Evolutionary conservation across 75 land plant genomes (phyloP).

Genomic region (Larix kaempferi): DNA sequence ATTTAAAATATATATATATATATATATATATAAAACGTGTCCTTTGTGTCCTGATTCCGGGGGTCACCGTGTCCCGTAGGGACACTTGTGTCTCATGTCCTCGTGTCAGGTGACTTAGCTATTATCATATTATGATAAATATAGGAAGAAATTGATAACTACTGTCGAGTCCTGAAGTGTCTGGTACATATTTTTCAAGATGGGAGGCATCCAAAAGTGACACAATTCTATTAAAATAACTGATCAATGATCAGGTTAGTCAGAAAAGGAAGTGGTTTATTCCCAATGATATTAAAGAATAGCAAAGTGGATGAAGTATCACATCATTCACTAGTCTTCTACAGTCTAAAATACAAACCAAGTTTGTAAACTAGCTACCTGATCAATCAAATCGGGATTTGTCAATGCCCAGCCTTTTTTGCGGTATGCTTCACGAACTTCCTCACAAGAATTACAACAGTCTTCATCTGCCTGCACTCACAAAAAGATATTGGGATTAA

Average conservation of each 20-base stretch:
- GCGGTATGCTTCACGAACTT: constrained; percentile 93
- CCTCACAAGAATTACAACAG: constrained; percentile 95
- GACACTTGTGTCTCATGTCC: too few species aligned
- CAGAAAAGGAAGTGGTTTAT: neutral
- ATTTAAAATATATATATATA: too few species aligned
- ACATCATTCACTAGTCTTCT: neutral
- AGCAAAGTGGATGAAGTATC: neutral
- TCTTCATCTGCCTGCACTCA: constrained; percentile 80
- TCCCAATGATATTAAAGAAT: neutral
- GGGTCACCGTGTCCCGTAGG: too few species aligned
- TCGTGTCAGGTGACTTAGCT: too few species aligned
- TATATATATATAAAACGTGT: too few species aligned
- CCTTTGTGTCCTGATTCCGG: too few species aligned
- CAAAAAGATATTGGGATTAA: neutral
- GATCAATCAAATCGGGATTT: constrained; percentile 91
- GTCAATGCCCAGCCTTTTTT: constrained; percentile 91
- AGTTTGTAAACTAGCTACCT: constrained; percentile 39
- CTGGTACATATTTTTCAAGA: neutral
- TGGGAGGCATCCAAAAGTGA: neutral
- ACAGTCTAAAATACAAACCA: neutral
- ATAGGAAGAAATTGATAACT: neutral
- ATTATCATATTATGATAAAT: neutral
- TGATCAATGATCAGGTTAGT: neutral
- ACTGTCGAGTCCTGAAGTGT: neutral
- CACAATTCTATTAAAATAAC: neutral